phyloP scores from a whole-genome alignment of 2,329 filamentous ascomycete species.

The Blumeria graminis region DNA sequence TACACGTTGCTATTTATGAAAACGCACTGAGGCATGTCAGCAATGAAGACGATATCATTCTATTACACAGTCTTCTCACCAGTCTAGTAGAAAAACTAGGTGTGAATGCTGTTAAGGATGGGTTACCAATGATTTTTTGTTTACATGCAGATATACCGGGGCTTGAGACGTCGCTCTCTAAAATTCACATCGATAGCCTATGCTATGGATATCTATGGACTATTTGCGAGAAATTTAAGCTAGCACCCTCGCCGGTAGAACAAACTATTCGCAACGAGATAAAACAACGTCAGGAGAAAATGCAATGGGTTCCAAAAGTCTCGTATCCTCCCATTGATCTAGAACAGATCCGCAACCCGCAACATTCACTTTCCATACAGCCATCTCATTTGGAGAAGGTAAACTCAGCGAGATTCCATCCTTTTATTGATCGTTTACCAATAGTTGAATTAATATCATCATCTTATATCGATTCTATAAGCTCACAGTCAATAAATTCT shows the following conservation, averaged over 20 bases:
- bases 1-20: constrained; percentile 80
- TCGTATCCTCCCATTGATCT: constrained; percentile 42
- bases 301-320: constrained; percentile 58
- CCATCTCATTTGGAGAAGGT: constrained; percentile 23
- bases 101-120: constrained; percentile 55
- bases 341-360: constrained; percentile 32
- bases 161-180: constrained; percentile 39
- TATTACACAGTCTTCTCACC: constrained; percentile 54
- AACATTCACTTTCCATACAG: constrained; percentile 21
- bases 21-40: constrained; percentile 51
- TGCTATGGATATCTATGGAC: constrained; percentile 80
- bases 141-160: constrained; percentile 64
- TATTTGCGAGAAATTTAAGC: constrained; percentile 51
- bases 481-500: constrained; percentile 45
- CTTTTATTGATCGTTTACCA: constrained; percentile 48
- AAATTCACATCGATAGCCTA: constrained; percentile 59
- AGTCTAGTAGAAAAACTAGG: constrained; percentile 56
- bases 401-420: constrained; percentile 39
- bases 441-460: constrained; percentile 53
- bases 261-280: constrained; percentile 55
- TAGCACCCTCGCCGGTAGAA: constrained; percentile 45
- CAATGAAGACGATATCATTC: constrained; percentile 47
- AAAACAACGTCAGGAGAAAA: constrained; percentile 42
- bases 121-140: constrained; percentile 69
- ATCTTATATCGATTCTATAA: constrained; percentile 37